Conservation (phyloP, 2,329 filamentous ascomycete species). For the Diaporthe aspalathi region DNA sequence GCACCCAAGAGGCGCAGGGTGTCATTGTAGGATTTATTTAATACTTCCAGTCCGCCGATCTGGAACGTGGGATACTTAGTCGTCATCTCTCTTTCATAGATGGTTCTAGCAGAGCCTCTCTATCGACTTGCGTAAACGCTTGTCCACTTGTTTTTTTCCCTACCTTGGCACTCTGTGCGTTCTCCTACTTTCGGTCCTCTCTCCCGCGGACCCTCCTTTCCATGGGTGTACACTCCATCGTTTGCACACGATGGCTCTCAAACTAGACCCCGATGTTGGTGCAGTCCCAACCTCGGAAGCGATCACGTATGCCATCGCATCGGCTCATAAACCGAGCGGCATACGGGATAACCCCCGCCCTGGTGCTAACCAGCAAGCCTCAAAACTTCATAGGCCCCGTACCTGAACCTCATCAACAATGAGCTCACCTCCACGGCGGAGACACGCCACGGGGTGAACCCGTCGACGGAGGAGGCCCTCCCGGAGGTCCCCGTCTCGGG, state of each 20-base stretch:
- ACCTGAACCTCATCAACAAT: constrained; percentile 63
- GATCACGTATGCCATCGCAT: background rate
- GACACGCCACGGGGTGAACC: constrained; percentile 60
- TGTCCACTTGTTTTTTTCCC: background rate
- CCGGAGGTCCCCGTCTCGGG: constrained; percentile 60
- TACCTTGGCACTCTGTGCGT: background rate
- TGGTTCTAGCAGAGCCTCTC: background rate
- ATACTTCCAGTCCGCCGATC: background rate
- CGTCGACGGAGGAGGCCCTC: constrained; percentile 58
- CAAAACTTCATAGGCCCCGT: constrained; percentile 41
- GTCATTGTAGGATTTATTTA: background rate
- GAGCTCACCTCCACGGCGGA: constrained; percentile 55
- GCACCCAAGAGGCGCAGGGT: background rate
- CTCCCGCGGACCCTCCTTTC: too few relatives aligned
- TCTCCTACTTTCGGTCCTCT: background rate
- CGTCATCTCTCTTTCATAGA: background rate
- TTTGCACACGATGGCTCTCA: background rate
- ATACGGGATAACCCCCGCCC: background rate
- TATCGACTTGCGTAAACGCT: background rate
- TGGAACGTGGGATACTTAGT: background rate
- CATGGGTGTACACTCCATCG: background rate
- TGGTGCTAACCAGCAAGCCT: background rate
- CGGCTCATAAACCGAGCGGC: background rate
- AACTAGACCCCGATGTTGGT: background rate
- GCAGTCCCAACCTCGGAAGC: background rate